Base-by-base conservation (phyloP, 1,139 yeast genomes). In the Suhomyces wounanorum region DNA sequence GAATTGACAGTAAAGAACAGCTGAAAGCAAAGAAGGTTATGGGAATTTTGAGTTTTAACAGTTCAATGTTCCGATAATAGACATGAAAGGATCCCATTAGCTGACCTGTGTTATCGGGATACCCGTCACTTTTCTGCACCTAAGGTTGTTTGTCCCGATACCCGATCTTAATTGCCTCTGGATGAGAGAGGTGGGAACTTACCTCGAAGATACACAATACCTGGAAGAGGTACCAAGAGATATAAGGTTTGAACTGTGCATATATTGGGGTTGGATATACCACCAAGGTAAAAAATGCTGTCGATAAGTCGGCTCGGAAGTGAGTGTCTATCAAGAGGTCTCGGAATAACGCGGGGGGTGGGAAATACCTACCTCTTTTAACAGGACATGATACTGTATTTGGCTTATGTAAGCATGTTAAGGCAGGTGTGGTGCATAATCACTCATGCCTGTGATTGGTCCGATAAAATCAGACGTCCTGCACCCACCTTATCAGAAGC, bases 381-480 rank as follows among this genome's bases (percentile, higher is more conserved):
- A n/a, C 39, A 33, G 47, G 47, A 40, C 28, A 28, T 38, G 25
- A 17, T 31, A 7, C 28, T 16, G 17, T 16, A 9, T 9, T 7
- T 14, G 14, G 44, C 36, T 38, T 18, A 31, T 16, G 31, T 43
- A 31, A 31, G 21, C 30, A 13, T 21, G 30, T 7, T n/a, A 10
- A 31, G 31, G 37, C 44, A 36, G 36, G 21, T 23, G 37, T 16
- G 33, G 17, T 23, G 48, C 54, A 49, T 52, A 50, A 54, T 52
- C 57, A 50, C 44, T 47, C 36, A 43, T 21, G 30, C 23, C 3
- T 42, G 16, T 55, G 52, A 55, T 55, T 55, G 56, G 58, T 48
- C 40, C 55, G 55, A 52, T 53, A 49, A 43, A 28, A 25, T 18
- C 16, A 16, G 33, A 13, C 26, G 25, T 42, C 50, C 53, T 44